These are phyloP conservation scores for Diaporthe batatas DNA, from an alignment of 2,329 filamentous ascomycete species.

Conservation along the genomic window DNA sequence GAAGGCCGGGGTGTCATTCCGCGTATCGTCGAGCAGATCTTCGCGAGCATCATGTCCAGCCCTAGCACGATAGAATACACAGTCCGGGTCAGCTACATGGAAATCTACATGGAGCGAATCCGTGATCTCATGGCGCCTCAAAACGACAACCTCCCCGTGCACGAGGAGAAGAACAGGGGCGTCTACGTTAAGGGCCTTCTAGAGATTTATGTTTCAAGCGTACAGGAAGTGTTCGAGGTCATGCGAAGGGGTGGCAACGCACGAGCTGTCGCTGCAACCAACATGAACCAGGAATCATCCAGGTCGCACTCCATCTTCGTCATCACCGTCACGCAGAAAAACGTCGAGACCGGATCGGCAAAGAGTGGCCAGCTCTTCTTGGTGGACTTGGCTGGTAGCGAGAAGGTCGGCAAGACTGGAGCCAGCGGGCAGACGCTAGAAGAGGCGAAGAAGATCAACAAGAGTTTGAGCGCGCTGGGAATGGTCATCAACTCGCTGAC, in stretches of 20 bases:
- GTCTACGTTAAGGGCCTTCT: slow-evolving; percentile 96
- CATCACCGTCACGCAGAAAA: slow-evolving; percentile 97
- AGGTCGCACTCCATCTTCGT: slow-evolving; percentile 99
- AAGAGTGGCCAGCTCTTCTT: slow-evolving; percentile 98
- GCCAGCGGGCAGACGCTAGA: slow-evolving; percentile 97
- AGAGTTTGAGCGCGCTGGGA: slow-evolving; percentile 96
- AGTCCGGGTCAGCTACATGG: slow-evolving; percentile 99
- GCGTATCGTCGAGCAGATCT: slow-evolving; percentile 97
- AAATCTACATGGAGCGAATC: slow-evolving; percentile 99
- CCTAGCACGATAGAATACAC: slow-evolving; percentile 97
- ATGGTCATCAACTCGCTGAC: slow-evolving; percentile 99
- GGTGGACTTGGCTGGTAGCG: slow-evolving; percentile 97
- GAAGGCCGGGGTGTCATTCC: slow-evolving; percentile 94
- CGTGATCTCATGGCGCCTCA: slow-evolving; percentile 91
- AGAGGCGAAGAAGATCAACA: slow-evolving; percentile 99
- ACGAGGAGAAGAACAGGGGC: slow-evolving; percentile 95
- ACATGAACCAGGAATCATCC: slow-evolving; percentile 99
- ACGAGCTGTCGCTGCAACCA: slow-evolving; percentile 93
- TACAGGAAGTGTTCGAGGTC: slow-evolving; percentile 96
- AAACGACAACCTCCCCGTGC: slow-evolving; percentile 97
- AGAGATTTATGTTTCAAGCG: slow-evolving; percentile 95
- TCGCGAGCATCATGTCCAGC: slow-evolving; percentile 92
- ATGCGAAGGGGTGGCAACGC: slow-evolving; percentile 93
- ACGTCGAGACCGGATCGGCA: slow-evolving; percentile 93
- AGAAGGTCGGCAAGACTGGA: slow-evolving; percentile 98